Base-by-base conservation (phyloP, 1,284 basidiomycete species). In the Ustilago bromivora region DNA sequence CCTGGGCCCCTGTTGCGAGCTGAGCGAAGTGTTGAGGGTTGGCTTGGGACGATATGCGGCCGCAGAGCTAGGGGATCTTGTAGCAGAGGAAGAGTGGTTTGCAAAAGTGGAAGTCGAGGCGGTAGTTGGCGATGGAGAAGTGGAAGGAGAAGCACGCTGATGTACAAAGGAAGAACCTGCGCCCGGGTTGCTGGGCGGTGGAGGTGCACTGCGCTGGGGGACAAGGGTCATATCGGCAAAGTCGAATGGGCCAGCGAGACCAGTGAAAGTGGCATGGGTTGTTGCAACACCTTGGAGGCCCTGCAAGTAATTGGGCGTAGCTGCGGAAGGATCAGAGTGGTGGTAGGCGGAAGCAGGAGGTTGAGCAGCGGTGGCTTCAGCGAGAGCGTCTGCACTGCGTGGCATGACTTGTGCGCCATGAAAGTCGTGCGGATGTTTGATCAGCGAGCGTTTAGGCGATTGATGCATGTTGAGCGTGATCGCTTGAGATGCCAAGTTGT, bases 341-440 rank as follows among this genome's bases (percentile, higher is more conserved):
- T 46, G 19, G 40, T 65, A 53, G 43, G 63, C 61, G 11, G 68
- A 51, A 41, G 69, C 35, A 11, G 53, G 32, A 1, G n/a, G 36
- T 3, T 55, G 43, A 6, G 68, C 61, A 11, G 51, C 57, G 4
- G 64, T 34, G 12, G 69, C 70, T 49, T 76, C 65, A 36, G 68
- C 60, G n/a, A 79, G 66, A n/a, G 71, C 61, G 17, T 80, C 73
- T 46, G 78, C 69, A 40, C 58, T 74, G 35, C 61, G 56, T 31
- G 76, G 67, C 71, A 78, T 67, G 67, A 78, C 65, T 54, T 78
- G 80, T 31, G 81, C 81, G 40, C 81, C 81, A 12, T 79, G 70
- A 46, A 82, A 83, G 49, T 82, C 75, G 56, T 83, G 81, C 36
- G 81, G 81, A 46, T 83, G 81, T 52, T 76, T 76, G 69, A 83